phyloP scores from a whole-genome alignment of 2,329 filamentous ascomycete species.

The Pseudogymnoascus sp. region DNA sequence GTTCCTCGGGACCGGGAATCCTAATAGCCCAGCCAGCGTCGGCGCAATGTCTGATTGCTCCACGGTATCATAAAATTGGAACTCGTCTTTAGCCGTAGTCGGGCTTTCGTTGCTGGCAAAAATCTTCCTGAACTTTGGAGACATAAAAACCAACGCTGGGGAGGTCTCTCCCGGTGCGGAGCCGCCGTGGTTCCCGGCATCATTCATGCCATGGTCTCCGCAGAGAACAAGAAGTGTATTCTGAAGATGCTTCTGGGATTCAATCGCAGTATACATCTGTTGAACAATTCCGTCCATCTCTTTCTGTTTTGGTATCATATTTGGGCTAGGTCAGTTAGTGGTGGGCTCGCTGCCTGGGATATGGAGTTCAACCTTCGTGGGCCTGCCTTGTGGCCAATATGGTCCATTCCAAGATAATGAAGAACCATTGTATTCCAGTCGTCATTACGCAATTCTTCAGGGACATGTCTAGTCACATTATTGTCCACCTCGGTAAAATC shows the following conservation, averaged over 20 bases:
- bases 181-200: conserved; percentile 92
- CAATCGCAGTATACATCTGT: conserved; percentile 69
- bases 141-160: conserved; percentile 83
- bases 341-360: neutral
- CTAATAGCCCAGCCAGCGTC: conserved; percentile 77
- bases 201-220: conserved; percentile 99
- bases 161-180: conserved; percentile 93
- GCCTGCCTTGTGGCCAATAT: conserved; percentile 95
- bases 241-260: conserved; percentile 60
- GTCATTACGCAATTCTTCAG: conserved; percentile 61
- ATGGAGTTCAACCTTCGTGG: conserved; percentile 57
- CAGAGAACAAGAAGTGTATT: conserved; percentile 79
- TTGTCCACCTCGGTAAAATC: conserved; percentile 97
- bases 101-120: conserved; percentile 41
- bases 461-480: conserved; percentile 89
- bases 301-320: conserved; percentile 86
- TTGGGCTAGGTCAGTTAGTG: conserved; percentile 47
- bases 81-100: conserved; percentile 55
- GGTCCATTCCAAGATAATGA: conserved; percentile 92
- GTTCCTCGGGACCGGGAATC: conserved; percentile 82
- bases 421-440: conserved; percentile 94
- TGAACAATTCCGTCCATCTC: conserved; percentile 88
- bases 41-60: conserved; percentile 93
- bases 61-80: conserved; percentile 76
- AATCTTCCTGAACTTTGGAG: conserved; percentile 66